Percentiles rank a stretch among this genome's conserved stretches.
These are phyloP conservation scores for Carex kokanica DNA, from an alignment of 176 grass and related monocot species.

Conservation along the genomic window DNA sequence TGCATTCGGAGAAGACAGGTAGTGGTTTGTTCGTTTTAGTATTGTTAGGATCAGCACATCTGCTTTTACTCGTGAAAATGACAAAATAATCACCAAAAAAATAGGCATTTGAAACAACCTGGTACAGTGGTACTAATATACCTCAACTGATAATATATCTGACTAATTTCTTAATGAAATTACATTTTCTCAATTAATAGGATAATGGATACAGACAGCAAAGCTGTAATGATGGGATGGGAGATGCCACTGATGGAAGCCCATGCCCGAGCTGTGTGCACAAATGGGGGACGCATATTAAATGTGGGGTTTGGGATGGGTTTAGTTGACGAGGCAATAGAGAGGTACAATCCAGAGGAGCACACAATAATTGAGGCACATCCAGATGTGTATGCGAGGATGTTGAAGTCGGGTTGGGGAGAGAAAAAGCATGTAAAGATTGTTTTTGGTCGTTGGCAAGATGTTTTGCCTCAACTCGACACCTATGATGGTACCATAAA, in stretches of 20 bases:
- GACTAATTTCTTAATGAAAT: background rate
- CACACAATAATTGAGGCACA: conserved; percentile 93
- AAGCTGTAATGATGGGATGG: conserved; percentile 98
- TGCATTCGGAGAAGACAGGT: conserved; percentile 70
- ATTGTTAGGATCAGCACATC: background rate
- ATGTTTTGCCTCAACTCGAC: conserved; percentile 61
- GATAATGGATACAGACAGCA: conserved; percentile 83
- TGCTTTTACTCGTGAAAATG: background rate
- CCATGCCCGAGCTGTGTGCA: conserved; percentile 76
- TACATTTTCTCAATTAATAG: background rate
- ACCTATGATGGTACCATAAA: conserved; percentile 70
- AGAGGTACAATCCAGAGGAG: conserved; percentile 68
- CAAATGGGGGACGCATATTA: conserved; percentile 51
- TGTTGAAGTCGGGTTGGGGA: conserved; percentile 73
- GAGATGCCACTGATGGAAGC: conserved; percentile 95
- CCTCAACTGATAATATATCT: background rate
- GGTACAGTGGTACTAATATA: background rate
- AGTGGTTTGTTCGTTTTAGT: background rate
- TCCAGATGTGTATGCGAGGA: conserved; percentile 67
- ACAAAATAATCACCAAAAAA: background rate
- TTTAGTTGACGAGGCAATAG: conserved; percentile 83
- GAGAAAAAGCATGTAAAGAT: conserved; percentile 85
- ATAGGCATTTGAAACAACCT: background rate
- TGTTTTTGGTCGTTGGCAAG: conserved; percentile 88
- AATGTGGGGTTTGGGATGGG: conserved; percentile 98